Evolutionary conservation across 345 rosid genomes (phyloP).

Genomic region (Jatropha curcas): DNA sequence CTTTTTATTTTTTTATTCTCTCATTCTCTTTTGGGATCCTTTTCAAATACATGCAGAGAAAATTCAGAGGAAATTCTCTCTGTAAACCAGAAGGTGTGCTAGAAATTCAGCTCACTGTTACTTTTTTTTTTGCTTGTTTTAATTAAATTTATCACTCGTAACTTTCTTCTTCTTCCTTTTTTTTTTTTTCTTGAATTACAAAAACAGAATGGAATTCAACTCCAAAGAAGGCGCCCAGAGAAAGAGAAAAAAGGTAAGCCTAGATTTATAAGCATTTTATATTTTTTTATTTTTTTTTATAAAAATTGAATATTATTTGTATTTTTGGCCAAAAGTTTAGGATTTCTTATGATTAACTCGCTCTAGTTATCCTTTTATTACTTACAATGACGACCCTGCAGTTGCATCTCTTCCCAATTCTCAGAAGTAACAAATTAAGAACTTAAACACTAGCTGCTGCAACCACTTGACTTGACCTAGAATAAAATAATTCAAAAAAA

Average conservation of each 20-base stretch:
- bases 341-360: too few species aligned
- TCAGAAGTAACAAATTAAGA: too few species aligned
- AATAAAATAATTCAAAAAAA: too few species aligned
- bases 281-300: not conserved
- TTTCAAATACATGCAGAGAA: conserved; percentile 1
- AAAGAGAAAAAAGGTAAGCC: conserved; percentile 16
- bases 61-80: not conserved
- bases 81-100: not conserved
- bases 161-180: not conserved
- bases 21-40: not conserved
- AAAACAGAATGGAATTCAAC: conserved; percentile 8
- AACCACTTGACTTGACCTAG: too few species aligned
- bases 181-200: not conserved
- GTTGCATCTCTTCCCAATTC: too few species aligned
- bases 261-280: not conserved
- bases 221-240: conserved; percentile 10
- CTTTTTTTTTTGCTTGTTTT: not conserved
- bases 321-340: too few species aligned
- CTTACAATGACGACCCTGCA: too few species aligned
- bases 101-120: not conserved
- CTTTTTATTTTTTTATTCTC: not conserved
- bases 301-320: too few species aligned
- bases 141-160: not conserved
- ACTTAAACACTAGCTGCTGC: too few species aligned
- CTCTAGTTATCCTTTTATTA: not conserved